phyloP scores from a whole-genome alignment of 257 asterid species.

The Jasminum sambac region DNA sequence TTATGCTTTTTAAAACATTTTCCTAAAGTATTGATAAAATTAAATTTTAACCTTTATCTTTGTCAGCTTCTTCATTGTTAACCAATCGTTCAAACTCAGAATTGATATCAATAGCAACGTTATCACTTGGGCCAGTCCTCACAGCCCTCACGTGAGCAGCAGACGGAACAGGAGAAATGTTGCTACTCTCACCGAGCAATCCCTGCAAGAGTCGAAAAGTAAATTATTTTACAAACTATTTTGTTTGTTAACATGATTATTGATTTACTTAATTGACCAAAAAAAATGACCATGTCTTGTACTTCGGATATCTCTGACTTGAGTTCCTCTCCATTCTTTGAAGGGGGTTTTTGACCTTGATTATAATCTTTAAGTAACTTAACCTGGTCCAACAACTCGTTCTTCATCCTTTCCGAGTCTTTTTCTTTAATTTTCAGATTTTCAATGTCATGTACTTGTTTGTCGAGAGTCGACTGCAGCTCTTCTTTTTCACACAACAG shows the following conservation, averaged over 20 bases:
- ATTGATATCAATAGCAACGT: conserved; percentile 75
- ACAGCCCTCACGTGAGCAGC: conserved; percentile 81
- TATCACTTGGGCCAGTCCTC: conserved; percentile 86
- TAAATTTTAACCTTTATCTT: conserved; percentile 73
- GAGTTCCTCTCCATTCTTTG: conserved; percentile 59
- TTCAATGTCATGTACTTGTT: conserved; percentile 58
- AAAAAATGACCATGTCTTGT: conserved; percentile 66
- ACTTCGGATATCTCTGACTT: conserved; percentile 88
- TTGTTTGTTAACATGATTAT: not conserved
- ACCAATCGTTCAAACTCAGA: conserved; percentile 73
- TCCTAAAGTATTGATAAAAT: not conserved
- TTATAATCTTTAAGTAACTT: conserved; percentile 61
- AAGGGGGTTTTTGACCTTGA: conserved; percentile 39
- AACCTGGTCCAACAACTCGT: conserved; percentile 59
- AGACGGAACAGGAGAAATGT: conserved; percentile 50
- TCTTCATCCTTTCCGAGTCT: conserved; percentile 44
- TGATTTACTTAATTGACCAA: conserved; percentile 3
- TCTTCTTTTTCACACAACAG: conserved; percentile 58
- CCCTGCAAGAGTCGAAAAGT: conserved; percentile 53
- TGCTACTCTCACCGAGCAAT: conserved; percentile 48
- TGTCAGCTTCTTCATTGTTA: conserved; percentile 53
- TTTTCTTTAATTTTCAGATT: conserved; percentile 54
- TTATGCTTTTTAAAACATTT: too few relatives aligned
- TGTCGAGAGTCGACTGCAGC: conserved; percentile 57
- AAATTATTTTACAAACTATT: not conserved